Conservation (phyloP, 768 basidiomycete genomes). For the Strobilomyces confusus region DNA sequence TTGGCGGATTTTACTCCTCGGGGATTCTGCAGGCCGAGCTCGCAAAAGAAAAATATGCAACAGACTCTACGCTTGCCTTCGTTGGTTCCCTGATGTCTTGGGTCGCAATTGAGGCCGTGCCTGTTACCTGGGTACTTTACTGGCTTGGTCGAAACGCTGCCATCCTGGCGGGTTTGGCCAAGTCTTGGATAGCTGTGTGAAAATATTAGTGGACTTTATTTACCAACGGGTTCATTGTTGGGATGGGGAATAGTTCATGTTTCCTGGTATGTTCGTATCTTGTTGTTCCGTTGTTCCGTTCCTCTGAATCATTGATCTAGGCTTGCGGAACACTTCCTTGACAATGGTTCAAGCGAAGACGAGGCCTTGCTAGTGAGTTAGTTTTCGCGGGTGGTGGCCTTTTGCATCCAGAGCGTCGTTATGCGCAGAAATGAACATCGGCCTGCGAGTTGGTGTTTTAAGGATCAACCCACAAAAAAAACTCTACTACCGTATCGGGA, state of each 20-base stretch:
- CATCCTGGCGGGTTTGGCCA: conserved; percentile 26
- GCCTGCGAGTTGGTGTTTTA: conserved; percentile 23
- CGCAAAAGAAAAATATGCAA: conserved; percentile 22
- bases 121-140: conserved; percentile 30
- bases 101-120: conserved; percentile 27
- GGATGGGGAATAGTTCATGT: conserved; percentile 26
- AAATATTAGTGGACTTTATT: conserved; percentile 26
- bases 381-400: conserved; percentile 32
- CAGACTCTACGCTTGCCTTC: conserved; percentile 27
- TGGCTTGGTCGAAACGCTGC: conserved; percentile 28
- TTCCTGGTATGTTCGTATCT: conserved; percentile 18
- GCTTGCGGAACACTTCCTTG: conserved; percentile 32
- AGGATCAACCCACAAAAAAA: conserved; percentile 34
- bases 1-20: conserved; percentile 29
- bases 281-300: background rate
- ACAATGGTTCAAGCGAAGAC: conserved; percentile 33
- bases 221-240: conserved; percentile 28
- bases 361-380: conserved; percentile 33
- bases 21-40: conserved; percentile 30
- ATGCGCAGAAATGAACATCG: conserved; percentile 28
- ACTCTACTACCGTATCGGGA: conserved; percentile 27
- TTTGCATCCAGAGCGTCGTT: conserved; percentile 26
- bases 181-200: conserved; percentile 24
- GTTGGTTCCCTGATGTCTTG: conserved; percentile 31
- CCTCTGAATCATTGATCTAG: conserved; percentile 2